Base-by-base conservation (phyloP, 2,329 filamentous ascomycete species). In the Colletotrichum acutatum region DNA sequence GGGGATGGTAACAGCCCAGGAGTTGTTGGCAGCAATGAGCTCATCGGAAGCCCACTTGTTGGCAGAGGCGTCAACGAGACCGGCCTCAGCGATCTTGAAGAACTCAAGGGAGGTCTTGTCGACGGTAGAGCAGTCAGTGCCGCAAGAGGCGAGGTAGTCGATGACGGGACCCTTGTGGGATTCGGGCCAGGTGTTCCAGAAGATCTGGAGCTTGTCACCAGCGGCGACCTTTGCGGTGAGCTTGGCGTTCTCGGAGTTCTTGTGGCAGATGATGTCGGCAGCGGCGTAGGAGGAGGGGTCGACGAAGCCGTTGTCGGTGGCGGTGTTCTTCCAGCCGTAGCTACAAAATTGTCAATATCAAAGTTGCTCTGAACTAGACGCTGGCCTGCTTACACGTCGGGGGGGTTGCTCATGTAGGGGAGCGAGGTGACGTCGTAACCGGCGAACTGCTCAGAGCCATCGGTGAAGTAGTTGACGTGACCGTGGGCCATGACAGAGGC, bases 141-240 rank as follows among this genome's bases (percentile, higher is more conserved):
- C 83, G 80, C 87, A 89, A 75, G 85, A 84, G 71, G 90, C 90
- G 49, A 92, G 82, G 83, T 91, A 91, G 78, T 87, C 87, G 75
- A 91, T 85, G 76, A 91, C 85, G 22, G 90, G 90, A 2, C 90
- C 90, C 75, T 91, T 86, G 83, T 94, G 87, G 67, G 85, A 87
- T 11, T 87, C 84, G n/a, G 91, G 91, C 92, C 92, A 94, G 19
- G 84, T 83, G 71, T 86, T 89, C 92, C 91, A 93, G 77, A 89
- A 86, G 61, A 93, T 81, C 71, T 88, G 83, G 76, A 93, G 79
- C 9, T 84, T 84, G 75, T 84, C 84, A 74, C 92, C 92, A 16
- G 91, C 92, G n/a, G 85, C 83, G 49, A 92, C 87, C 3, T 77
- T 77, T 42, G 84, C 82, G 22, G 82, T 82, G 67, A 82, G 80